A percentile compares a stretch with the other conserved stretches of the same genome.
phyloP scores from a whole-genome alignment of 169 alveolate species.

The Plasmodium vivax region DNA sequence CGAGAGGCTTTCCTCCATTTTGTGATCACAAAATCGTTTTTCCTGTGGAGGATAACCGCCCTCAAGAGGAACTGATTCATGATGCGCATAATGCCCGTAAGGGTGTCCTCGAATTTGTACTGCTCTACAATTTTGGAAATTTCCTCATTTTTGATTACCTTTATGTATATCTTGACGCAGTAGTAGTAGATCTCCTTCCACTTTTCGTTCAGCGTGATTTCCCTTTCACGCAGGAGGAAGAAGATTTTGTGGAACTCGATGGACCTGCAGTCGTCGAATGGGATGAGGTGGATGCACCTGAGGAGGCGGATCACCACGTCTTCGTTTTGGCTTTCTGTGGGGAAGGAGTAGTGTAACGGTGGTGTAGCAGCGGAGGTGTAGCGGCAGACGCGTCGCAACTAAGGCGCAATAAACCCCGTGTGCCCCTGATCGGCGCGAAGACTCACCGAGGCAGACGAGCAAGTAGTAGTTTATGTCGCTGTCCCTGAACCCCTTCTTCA shows the following conservation, averaged over 20 bases:
- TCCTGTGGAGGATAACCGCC: constrained; percentile 13
- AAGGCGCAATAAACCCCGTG: background rate
- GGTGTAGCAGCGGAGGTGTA: background rate
- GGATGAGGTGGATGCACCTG: constrained; percentile 36
- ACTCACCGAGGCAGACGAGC: constrained; percentile 65
- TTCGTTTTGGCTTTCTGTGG: constrained; percentile 45
- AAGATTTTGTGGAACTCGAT: constrained; percentile 67
- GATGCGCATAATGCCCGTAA: constrained; percentile 30
- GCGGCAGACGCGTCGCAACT: background rate
- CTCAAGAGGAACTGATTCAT: constrained; percentile 28
- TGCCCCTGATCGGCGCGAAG: background rate
- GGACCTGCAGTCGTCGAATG: constrained; percentile 38
- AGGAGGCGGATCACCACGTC: constrained; percentile 19
- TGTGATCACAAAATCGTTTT: background rate
- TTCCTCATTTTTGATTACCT: constrained; percentile 38
- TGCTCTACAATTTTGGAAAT: constrained; percentile 10
- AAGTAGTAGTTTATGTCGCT: constrained; percentile 47
- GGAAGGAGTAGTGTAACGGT: background rate
- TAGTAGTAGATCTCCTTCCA: constrained; percentile 69
- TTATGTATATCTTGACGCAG: constrained; percentile 51
- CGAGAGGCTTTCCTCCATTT: background rate
- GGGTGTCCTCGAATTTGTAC: constrained; percentile 27
- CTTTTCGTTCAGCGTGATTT: constrained; percentile 31
- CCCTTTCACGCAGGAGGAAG: constrained; percentile 26
- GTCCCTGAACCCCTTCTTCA: constrained; percentile 43